These are phyloP conservation scores for Andrographis paniculata DNA, from an alignment of 305 asterid species.

Conservation along the genomic window DNA sequence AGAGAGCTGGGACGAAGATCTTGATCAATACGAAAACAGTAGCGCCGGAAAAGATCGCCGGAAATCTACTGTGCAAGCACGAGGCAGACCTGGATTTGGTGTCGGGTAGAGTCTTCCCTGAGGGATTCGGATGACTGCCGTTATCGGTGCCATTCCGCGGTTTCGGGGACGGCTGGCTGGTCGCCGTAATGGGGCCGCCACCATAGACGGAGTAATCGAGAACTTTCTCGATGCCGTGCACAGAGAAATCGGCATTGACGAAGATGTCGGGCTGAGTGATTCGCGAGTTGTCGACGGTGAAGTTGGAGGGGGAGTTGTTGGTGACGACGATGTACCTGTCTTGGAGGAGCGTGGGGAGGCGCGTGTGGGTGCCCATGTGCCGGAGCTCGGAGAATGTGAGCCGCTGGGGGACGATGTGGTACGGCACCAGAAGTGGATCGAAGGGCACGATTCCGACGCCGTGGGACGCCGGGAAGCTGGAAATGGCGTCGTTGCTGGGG, in stretches of 20 bases:
- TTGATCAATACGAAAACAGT: too few species aligned
- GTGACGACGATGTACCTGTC: slow-evolving; percentile 44
- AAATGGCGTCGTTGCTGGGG: slow-evolving; percentile 46
- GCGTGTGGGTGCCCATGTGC: slow-evolving; percentile 19
- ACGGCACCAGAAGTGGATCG: slow-evolving; percentile 43
- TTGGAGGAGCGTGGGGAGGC: slow-evolving; percentile 55
- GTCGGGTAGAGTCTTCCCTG: neutral
- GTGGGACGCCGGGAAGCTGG: slow-evolving; percentile 24
- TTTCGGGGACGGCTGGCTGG: slow-evolving; percentile 4
- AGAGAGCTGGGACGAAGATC: too few species aligned
- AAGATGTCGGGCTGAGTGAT: slow-evolving; percentile 40
- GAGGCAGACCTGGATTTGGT: too few species aligned
- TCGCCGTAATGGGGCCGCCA: neutral
- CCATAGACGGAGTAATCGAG: slow-evolving; percentile 48
- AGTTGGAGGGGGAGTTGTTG: slow-evolving; percentile 34
- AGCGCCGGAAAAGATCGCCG: too few species aligned
- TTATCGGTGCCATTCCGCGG: too few species aligned
- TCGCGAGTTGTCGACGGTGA: slow-evolving; percentile 40
- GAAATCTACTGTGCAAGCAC: too few species aligned
- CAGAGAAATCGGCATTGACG: slow-evolving; percentile 29
- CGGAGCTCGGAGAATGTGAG: slow-evolving; percentile 50
- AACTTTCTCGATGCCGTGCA: slow-evolving; percentile 42
- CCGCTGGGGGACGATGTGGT: slow-evolving; percentile 70
- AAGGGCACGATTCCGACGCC: slow-evolving; percentile 11
- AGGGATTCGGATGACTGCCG: too few species aligned